A percentile compares a stretch with the other conserved stretches of the same genome.
Conservation (phyloP, 495 filamentous ascomycete species). For the Trichoderma reesei region DNA sequence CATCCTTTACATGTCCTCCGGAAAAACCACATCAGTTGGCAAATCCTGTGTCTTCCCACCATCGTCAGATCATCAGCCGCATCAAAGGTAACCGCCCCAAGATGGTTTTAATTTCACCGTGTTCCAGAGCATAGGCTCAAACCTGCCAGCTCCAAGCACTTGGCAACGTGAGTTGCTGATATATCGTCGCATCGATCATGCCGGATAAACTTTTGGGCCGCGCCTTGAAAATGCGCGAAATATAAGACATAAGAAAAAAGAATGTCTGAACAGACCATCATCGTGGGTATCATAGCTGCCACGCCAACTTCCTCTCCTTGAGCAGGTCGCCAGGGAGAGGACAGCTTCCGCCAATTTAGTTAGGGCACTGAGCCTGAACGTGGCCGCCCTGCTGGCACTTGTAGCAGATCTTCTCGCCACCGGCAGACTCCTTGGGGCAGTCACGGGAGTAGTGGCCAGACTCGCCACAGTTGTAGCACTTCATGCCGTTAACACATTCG, state of each 20-base stretch:
- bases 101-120: not conserved
- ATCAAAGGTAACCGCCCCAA: not conserved
- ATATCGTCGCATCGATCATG: constrained; percentile 6
- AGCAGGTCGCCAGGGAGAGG: not conserved
- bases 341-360: constrained; percentile 21
- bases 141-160: not conserved
- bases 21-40: not conserved
- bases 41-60: not conserved
- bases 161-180: constrained; percentile 9
- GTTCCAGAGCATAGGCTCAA: not conserved
- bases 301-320: constrained; percentile 9
- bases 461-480: constrained; percentile 99
- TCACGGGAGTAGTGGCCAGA: constrained; percentile 91
- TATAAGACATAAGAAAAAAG: not conserved
- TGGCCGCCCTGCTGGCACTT: constrained; percentile 98
- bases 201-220: not conserved
- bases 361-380: constrained; percentile 86
- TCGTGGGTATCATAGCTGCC: constrained; percentile 13
- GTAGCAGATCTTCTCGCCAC: constrained; percentile 91
- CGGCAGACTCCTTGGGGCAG: constrained; percentile 77
- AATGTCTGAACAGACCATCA: not conserved
- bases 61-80: not conserved
- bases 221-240: constrained; percentile 2
- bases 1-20: not conserved
- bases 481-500: constrained; percentile 96